Evolutionary conservation across 306 rosid species (phyloP), one percentile per base, ranked within the genome.

Genomic region (Hylodesmum podocarpum): DNA sequence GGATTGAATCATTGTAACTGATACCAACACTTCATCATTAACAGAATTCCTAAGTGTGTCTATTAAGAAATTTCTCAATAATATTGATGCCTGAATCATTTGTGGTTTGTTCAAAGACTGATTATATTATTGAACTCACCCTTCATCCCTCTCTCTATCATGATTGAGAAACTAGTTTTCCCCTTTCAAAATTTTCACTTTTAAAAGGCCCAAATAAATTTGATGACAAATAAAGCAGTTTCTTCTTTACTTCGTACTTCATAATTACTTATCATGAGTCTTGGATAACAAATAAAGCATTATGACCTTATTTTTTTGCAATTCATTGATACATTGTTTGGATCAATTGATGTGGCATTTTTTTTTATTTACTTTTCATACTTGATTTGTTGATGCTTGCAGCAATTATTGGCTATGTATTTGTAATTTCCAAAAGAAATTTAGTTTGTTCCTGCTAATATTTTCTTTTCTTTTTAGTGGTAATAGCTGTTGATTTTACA

Each of bases 271-370:
- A 16, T 10, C 24, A 44, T 41, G 33, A 54, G 51, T 51, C n/a
- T 9, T 50, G 50, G 41, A 43, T 39, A 57, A 31, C 13, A 24
- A 37, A 10, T 28, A 39, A 54, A 54, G 57, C 28, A 66, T 54
- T 54, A 77, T 55, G 34, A 66, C 59, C 11, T 9, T 53, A 21
- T 40, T 36, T 7, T 46, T n/a, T 54, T 22, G 24, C 62, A 54
- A 54, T 67, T 67, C 50, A 77, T 22, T 67, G 19, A 59, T 55
- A 67, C 34, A 37, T 29, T 36, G 29, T 77, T 77, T 39, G 53
- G 39, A 55, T 19, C 8, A 33, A 3, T 59, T 72, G 49, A 79
- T 72, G 58, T 40, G 11, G 33, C 78, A 21, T 39, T 46, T 71
- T 46, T 71, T 19, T 64, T 37, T 14, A 41, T 50, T 37, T 63